Conservation (phyloP, 1,284 basidiomycete genomes). For the Coniophora puteana region DNA sequence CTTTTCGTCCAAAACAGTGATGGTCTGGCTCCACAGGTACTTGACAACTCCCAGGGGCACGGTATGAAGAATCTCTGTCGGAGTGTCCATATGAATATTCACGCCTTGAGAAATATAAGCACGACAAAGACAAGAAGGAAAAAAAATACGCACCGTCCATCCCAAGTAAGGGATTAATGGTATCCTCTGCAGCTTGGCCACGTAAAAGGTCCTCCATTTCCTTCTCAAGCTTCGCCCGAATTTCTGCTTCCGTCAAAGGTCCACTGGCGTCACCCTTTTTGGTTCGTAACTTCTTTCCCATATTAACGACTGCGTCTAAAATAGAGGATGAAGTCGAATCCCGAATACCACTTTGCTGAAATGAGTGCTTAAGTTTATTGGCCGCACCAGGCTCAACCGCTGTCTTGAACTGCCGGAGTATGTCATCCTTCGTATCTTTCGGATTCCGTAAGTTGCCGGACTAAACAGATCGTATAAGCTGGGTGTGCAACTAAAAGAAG, state of each 20-base stretch:
- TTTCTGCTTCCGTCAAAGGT: constrained; percentile 4
- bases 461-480: neutral
- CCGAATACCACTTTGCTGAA: neutral
- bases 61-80: constrained; percentile 29
- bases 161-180: constrained; percentile 5
- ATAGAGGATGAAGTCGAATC: neutral
- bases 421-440: neutral
- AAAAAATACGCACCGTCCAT: constrained; percentile 2
- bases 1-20: constrained; percentile 18
- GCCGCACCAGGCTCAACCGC: neutral
- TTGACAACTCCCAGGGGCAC: constrained; percentile 31
- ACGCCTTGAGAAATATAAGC: neutral
- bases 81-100: constrained; percentile 22
- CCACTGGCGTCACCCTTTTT: too few relatives aligned
- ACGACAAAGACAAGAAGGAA: neutral
- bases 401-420: neutral
- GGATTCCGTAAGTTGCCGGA: neutral
- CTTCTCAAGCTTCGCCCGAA: neutral
- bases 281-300: neutral
- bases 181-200: neutral
- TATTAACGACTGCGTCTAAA: neutral
- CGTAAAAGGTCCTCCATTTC: constrained; percentile 4
- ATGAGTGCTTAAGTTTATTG: neutral
- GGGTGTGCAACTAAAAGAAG: neutral
- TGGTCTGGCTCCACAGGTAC: constrained; percentile 30